Percentiles rank a stretch among this genome's conserved stretches.
Conservation (phyloP, 176 grass and related monocot genomes). For the Elymus sibiricus region DNA sequence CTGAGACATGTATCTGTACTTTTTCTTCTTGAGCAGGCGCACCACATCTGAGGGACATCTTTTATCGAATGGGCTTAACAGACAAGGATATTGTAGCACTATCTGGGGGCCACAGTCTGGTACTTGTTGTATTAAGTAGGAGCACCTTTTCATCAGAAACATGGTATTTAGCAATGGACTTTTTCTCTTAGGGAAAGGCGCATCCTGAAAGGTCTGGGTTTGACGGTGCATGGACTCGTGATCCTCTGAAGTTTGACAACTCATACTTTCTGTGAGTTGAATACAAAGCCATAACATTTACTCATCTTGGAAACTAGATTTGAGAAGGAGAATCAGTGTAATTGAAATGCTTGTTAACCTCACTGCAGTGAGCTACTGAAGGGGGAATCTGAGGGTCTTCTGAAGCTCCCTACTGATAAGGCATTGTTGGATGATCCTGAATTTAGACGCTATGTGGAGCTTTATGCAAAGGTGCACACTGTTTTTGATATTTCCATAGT, state of each 20-base stretch:
- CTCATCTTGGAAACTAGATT: not conserved
- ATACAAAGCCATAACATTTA: conserved; percentile 23
- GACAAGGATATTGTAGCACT: conserved; percentile 96
- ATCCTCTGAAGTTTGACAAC: conserved; percentile 94
- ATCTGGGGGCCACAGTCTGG: conserved; percentile 86
- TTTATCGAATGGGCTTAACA: conserved; percentile 83
- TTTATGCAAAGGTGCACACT: conserved; percentile 71
- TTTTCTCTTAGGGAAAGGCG: conserved; percentile 65
- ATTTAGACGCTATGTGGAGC: conserved; percentile 80
- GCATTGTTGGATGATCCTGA: conserved; percentile 72
- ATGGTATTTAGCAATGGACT: not conserved
- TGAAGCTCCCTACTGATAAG: conserved; percentile 90
- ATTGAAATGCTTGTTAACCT: not conserved
- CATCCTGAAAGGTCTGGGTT: conserved; percentile 92
- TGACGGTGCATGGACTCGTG: conserved; percentile 78
- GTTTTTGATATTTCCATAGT: not conserved
- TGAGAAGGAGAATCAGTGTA: not conserved
- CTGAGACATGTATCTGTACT: not conserved
- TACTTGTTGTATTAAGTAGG: conserved; percentile 28
- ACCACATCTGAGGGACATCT: conserved; percentile 83
- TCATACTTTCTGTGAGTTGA: conserved; percentile 84
- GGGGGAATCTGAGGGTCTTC: conserved; percentile 67
- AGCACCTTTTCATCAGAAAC: not conserved
- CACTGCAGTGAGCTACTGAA: conserved; percentile 63
- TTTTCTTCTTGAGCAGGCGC: conserved; percentile 43